These are phyloP conservation scores for Coemansia sp. DNA, from an alignment of 192 early-diverging fungal genomes.

Conservation along the genomic window DNA sequence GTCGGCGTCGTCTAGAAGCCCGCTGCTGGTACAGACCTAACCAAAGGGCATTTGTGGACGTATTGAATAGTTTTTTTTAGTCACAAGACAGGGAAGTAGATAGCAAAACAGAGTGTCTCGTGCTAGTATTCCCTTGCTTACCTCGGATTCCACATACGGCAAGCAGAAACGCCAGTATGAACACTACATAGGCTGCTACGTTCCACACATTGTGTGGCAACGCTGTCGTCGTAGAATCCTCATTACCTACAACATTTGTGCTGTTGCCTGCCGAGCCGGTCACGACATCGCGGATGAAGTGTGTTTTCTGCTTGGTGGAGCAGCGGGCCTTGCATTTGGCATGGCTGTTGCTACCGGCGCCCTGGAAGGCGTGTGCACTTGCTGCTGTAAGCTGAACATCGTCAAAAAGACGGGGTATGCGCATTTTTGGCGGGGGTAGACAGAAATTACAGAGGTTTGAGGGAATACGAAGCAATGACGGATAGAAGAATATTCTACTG, in stretches of 20 bases:
- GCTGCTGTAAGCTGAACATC: neutral
- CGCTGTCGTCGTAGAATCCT: neutral
- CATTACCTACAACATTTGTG: neutral
- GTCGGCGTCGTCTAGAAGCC: conserved; percentile 13
- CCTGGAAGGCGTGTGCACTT: neutral
- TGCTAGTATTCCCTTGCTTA: neutral
- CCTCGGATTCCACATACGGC: conserved; percentile 3
- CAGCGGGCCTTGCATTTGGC: neutral
- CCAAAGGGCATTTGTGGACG: neutral
- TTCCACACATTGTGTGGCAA: neutral
- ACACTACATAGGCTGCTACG: neutral
- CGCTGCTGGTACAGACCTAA: conserved; percentile 24
- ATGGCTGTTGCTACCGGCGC: neutral
- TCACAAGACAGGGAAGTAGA: neutral
- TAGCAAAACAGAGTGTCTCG: neutral
- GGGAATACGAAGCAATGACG: neutral
- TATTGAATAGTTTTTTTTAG: neutral
- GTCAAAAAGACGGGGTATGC: neutral
- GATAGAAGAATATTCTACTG: neutral
- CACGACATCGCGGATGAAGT: neutral
- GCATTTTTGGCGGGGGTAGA: neutral
- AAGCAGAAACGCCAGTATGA: neutral
- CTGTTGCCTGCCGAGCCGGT: neutral
- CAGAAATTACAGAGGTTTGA: neutral
- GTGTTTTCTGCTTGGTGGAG: neutral